Percentiles rank a stretch among this genome's conserved stretches.
These are phyloP conservation scores for Coemansia sp. DNA, from an alignment of 192 early-diverging fungal species.

Conservation along the genomic window DNA sequence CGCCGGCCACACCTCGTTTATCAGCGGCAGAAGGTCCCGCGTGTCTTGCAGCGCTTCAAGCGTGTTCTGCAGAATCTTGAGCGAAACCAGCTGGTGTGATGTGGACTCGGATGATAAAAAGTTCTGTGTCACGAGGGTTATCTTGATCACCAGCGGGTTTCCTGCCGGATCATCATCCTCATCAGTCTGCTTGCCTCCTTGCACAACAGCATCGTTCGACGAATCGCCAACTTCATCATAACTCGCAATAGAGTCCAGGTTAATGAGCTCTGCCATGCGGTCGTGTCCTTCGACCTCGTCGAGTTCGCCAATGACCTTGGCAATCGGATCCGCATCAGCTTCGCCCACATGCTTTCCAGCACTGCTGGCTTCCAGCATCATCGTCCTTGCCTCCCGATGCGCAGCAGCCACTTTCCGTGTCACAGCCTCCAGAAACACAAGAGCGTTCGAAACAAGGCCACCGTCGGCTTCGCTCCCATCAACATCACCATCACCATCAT, in stretches of 20 bases:
- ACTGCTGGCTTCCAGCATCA: not conserved
- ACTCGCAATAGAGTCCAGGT: not conserved
- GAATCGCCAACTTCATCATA: not conserved
- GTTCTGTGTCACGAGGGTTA: conserved; percentile 30
- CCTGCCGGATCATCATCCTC: conserved; percentile 13
- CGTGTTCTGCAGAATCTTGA: conserved; percentile 43
- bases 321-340: conserved; percentile 28
- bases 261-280: conserved; percentile 17
- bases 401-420: conserved; percentile 20
- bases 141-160: conserved; percentile 43
- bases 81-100: conserved; percentile 43
- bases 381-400: not conserved
- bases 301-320: conserved; percentile 24
- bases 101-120: conserved; percentile 21
- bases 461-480: not conserved
- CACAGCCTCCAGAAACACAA: conserved; percentile 36
- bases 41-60: conserved; percentile 23
- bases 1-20: conserved; percentile 47
- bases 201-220: not conserved
- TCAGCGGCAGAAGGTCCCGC: conserved; percentile 35
- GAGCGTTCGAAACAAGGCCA: conserved; percentile 8
- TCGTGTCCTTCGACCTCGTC: conserved; percentile 16
- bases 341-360: not conserved
- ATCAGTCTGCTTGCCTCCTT: not conserved
- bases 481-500: not conserved